Conservation (phyloP, 2,329 filamentous ascomycete species). For the Pseudopithomyces maydicus region DNA sequence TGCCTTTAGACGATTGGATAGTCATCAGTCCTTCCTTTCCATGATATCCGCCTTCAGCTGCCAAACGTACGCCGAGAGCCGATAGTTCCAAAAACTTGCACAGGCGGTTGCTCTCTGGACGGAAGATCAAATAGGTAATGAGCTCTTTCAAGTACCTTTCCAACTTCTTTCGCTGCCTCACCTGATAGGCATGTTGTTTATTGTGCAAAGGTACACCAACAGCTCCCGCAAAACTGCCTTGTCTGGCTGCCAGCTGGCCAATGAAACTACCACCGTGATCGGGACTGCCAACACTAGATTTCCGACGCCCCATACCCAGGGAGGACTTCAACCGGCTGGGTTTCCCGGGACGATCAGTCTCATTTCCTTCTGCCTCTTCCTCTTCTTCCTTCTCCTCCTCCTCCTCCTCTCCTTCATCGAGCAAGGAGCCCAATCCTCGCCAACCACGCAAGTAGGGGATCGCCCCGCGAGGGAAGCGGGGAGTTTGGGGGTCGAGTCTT, state of each 20-base stretch:
- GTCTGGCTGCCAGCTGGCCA: constrained; percentile 30
- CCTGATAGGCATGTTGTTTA: constrained; percentile 69
- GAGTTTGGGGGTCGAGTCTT: constrained; percentile 76
- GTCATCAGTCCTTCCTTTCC: constrained; percentile 95
- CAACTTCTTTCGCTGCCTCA: constrained; percentile 80
- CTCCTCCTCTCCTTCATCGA: constrained; percentile 79
- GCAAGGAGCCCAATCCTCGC: constrained; percentile 64
- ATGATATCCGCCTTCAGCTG: constrained; percentile 94
- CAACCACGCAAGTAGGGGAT: constrained; percentile 88
- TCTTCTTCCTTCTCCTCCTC: constrained; percentile 64
- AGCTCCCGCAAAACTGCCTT: constrained; percentile 49
- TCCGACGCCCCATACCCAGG: constrained; percentile 62
- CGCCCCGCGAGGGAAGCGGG: constrained; percentile 85
- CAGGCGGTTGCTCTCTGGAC: constrained; percentile 90
- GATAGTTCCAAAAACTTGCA: constrained; percentile 97
- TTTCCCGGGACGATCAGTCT: constrained; percentile 64
- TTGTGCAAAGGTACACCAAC: constrained; percentile 44
- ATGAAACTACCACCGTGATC: constrained; percentile 30
- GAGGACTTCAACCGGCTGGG: constrained; percentile 61
- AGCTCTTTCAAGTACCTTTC: constrained; percentile 92
- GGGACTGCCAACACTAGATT: constrained; percentile 57
- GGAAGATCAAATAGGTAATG: constrained; percentile 96
- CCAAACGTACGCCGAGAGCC: constrained; percentile 88
- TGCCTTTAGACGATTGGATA: constrained; percentile 87
- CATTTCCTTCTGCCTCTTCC: constrained; percentile 64